Conservation (phyloP, 1,139 yeast species). For the Magnusiomyces tetraspermus region DNA sequence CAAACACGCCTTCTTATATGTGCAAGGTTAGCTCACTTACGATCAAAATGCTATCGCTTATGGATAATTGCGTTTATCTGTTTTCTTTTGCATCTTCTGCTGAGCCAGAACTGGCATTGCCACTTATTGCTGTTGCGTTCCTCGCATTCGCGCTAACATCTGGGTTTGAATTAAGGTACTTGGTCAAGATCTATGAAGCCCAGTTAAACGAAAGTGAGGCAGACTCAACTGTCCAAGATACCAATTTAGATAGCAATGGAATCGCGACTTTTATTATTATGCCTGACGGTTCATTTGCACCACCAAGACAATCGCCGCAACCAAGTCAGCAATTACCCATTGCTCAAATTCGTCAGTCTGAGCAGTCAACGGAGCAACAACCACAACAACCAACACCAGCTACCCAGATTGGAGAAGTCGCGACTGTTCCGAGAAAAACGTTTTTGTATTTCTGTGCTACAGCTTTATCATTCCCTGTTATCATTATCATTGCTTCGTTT, state of each 20-base stretch:
- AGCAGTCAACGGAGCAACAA: background rate
- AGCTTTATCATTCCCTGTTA: conserved; percentile 49
- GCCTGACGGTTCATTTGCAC: conserved; percentile 5
- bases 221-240: conserved; percentile 37
- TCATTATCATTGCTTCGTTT: conserved; percentile 46
- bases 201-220: conserved; percentile 67
- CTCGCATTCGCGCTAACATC: conserved; percentile 61
- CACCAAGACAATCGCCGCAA: background rate
- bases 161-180: conserved; percentile 68
- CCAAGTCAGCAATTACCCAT: background rate
- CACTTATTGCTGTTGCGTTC: conserved; percentile 62
- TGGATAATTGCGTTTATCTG: conserved; percentile 62
- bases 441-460: conserved; percentile 55
- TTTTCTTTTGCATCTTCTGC: conserved; percentile 52
- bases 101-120: conserved; percentile 48
- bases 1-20: conserved; percentile 73
- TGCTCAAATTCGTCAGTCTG: background rate
- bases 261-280: conserved; percentile 1
- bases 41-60: conserved; percentile 44
- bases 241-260: background rate
- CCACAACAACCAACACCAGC: conserved; percentile 9
- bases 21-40: conserved; percentile 61
- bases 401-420: conserved; percentile 42
- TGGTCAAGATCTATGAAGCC: conserved; percentile 57
- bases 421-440: conserved; percentile 48